Evolutionary conservation across 2,329 filamentous ascomycete species (phyloP).

Genomic region (Daldinia eschscholtzii): DNA sequence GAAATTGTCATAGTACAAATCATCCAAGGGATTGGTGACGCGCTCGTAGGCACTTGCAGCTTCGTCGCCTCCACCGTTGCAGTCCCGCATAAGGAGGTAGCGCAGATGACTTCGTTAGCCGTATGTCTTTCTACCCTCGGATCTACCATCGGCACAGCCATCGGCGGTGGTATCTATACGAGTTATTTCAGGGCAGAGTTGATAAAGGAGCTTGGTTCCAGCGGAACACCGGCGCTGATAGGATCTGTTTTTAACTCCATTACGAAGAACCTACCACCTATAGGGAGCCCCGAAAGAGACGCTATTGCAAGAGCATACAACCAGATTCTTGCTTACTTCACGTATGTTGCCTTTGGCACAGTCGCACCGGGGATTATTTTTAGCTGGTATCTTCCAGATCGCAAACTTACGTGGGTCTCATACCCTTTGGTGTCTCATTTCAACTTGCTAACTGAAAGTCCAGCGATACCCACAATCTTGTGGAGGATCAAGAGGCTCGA

Average conservation of each 20-base stretch:
- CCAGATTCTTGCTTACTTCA: slow-evolving; percentile 3
- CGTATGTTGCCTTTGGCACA: slow-evolving; percentile 4
- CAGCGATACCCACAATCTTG: neutral
- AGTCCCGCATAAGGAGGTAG: slow-evolving; percentile 18
- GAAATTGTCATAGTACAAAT: slow-evolving; percentile 26
- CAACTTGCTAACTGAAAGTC: neutral
- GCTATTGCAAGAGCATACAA: slow-evolving; percentile 28
- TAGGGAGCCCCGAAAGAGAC: slow-evolving; percentile 17
- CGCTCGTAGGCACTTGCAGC: slow-evolving; percentile 12
- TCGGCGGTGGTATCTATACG: slow-evolving; percentile 32
- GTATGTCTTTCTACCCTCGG: slow-evolving; percentile 19
- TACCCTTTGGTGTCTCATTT: neutral
- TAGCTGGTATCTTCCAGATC: slow-evolving; percentile 4
- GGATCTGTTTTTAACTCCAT: slow-evolving; percentile 26
- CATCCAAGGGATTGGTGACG: slow-evolving; percentile 26
- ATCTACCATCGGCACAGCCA: slow-evolving; percentile 19
- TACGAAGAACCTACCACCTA: slow-evolving; percentile 7
- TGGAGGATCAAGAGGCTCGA: neutral
- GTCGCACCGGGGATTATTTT: slow-evolving; percentile 2
- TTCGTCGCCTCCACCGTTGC: slow-evolving; percentile 11
- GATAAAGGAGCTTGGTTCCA: slow-evolving; percentile 12
- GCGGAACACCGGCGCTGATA: slow-evolving; percentile 5
- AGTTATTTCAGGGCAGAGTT: slow-evolving; percentile 9
- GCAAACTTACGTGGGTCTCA: neutral
- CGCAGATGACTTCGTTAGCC: slow-evolving; percentile 26